Evolutionary conservation across 495 filamentous ascomycete species (phyloP).

Genomic region (Trichoderma erinaceum): DNA sequence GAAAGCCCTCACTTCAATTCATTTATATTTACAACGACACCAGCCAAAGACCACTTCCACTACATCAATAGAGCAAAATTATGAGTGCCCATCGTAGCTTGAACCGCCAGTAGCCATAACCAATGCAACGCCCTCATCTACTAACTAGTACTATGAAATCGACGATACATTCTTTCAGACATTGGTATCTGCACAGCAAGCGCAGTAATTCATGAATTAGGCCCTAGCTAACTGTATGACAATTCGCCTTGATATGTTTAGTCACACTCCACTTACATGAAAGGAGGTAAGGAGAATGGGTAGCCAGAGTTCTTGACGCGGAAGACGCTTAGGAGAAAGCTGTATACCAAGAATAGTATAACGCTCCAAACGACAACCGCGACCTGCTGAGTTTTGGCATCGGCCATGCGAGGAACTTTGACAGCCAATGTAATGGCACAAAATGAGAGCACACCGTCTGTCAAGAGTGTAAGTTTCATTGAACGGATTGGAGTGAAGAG

Average conservation of each 20-base stretch:
- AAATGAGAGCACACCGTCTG: conserved; percentile 91
- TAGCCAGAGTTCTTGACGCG: conserved; percentile 92
- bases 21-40: too few species aligned
- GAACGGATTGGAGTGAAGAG: background rate
- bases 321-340: conserved; percentile 90
- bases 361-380: conserved; percentile 76
- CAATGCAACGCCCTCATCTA: background rate
- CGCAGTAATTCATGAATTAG: background rate
- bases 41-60: too few species aligned
- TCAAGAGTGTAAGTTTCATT: background rate
- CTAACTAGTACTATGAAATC: background rate
- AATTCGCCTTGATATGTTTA: background rate
- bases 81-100: too few species aligned
- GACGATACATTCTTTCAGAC: background rate
- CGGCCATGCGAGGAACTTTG: conserved; percentile 81
- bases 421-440: conserved; percentile 81
- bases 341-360: conserved; percentile 77
- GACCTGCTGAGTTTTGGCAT: conserved; percentile 71
- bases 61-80: too few species aligned
- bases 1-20: too few species aligned
- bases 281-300: conserved; percentile 88
- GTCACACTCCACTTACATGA: conserved; percentile 39
- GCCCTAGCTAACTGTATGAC: background rate
- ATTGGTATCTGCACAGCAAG: background rate
- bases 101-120: background rate